Percentiles rank a stretch among this genome's conserved stretches.
These are phyloP conservation scores for Suillus subaureus DNA, from an alignment of 768 basidiomycete species.

Conservation along the genomic window DNA sequence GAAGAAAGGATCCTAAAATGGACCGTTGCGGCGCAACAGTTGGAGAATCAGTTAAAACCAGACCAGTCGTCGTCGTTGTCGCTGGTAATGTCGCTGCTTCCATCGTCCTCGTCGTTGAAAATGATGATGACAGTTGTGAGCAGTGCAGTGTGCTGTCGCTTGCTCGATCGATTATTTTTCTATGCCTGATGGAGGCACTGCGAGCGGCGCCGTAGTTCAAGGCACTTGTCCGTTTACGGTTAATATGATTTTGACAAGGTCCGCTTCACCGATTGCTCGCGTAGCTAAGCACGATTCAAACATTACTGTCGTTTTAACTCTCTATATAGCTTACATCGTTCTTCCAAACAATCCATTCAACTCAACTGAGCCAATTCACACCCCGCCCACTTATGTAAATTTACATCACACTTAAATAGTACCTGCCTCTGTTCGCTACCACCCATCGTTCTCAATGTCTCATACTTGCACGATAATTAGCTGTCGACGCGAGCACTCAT, in stretches of 20 bases:
- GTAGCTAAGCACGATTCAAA: too few species aligned
- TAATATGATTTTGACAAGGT: background rate
- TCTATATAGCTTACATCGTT: too few species aligned
- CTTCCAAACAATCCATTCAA: too few species aligned
- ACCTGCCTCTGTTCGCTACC: too few species aligned
- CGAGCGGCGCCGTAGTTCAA: constrained; percentile 2
- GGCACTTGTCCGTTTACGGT: background rate
- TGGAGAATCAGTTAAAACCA: constrained; percentile 27
- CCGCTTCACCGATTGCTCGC: background rate
- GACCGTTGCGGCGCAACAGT: constrained; percentile 37
- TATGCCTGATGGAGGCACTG: constrained; percentile 5
- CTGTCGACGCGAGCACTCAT: too few species aligned
- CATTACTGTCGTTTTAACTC: too few species aligned
- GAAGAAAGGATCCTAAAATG: constrained; percentile 74
- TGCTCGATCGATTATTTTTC: constrained; percentile 1
- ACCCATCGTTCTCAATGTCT: too few species aligned
- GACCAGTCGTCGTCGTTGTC: background rate
- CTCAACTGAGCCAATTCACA: too few species aligned
- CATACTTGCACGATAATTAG: too few species aligned
- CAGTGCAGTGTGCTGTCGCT: background rate
- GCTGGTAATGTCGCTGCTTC: background rate
- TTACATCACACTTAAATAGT: too few species aligned
- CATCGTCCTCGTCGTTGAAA: background rate
- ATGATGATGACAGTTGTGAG: background rate
- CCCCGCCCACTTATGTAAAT: too few species aligned